Conservation (phyloP, 2,329 filamentous ascomycete species). For the Nannizzia gypsea region DNA sequence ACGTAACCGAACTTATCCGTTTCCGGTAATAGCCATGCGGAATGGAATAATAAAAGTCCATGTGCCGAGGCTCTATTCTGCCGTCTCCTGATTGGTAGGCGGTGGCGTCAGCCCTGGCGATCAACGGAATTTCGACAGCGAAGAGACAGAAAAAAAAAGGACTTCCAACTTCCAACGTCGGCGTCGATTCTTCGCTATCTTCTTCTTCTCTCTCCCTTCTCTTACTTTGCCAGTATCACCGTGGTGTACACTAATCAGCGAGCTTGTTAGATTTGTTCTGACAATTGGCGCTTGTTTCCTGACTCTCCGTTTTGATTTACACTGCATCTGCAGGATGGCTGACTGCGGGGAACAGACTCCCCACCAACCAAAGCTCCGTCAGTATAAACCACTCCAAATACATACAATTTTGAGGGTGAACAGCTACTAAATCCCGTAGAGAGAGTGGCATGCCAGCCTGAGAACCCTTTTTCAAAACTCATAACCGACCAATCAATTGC, state of each 20-base stretch:
- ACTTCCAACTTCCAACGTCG: background rate
- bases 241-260: background rate
- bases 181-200: no score
- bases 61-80: background rate
- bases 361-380: conserved; percentile 10
- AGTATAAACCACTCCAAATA: conserved; percentile 7
- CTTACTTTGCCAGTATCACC: background rate
- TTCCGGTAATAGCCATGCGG: background rate
- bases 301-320: background rate
- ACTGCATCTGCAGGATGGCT: conserved; percentile 6
- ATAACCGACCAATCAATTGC: conserved; percentile 83
- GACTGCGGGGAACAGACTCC: conserved; percentile 5
- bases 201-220: background rate
- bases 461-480: conserved; percentile 79
- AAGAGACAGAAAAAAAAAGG: background rate
- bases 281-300: background rate
- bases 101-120: background rate
- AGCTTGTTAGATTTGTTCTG: background rate
- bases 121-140: background rate
- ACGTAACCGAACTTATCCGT: no score
- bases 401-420: conserved; percentile 14
- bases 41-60: background rate
- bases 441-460: conserved; percentile 54
- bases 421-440: conserved; percentile 46
- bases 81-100: background rate